Percentiles rank a stretch among this genome's conserved stretches.
Conservation (phyloP, 2,329 filamentous ascomycete genomes). For the Myriosclerotinia scirpicola region DNA sequence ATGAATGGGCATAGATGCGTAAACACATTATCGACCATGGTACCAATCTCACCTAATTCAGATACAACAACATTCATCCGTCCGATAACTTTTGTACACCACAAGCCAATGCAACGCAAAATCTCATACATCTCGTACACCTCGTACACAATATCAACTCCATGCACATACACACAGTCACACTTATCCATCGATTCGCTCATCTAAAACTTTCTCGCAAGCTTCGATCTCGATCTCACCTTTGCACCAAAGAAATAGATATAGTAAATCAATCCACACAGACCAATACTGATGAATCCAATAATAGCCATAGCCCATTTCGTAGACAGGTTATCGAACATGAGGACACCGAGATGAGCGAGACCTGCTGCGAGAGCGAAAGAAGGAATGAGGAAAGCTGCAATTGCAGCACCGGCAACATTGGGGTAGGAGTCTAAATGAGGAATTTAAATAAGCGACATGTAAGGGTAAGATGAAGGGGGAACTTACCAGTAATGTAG, state of each 20-base stretch:
- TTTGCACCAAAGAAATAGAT: slow-evolving; percentile 41
- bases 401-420: slow-evolving; percentile 45
- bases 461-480: neutral
- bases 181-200: neutral
- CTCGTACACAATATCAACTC: too few relatives aligned
- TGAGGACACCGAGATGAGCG: slow-evolving; percentile 43
- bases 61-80: too few relatives aligned
- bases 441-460: slow-evolving; percentile 2
- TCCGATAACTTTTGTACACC: too few relatives aligned
- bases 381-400: slow-evolving; percentile 47
- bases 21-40: too few relatives aligned
- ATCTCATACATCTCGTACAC: too few relatives aligned
- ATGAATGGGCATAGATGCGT: too few relatives aligned
- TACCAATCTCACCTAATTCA: too few relatives aligned
- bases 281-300: slow-evolving; percentile 44
- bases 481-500: slow-evolving; percentile 36
- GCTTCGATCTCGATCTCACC: slow-evolving; percentile 10
- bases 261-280: slow-evolving; percentile 46
- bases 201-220: slow-evolving; percentile 19
- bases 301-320: slow-evolving; percentile 47
- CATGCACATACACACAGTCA: too few relatives aligned
- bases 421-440: slow-evolving; percentile 44
- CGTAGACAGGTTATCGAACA: slow-evolving; percentile 41
- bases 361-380: slow-evolving; percentile 45
- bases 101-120: too few relatives aligned